phyloP scores from a whole-genome alignment of 2,329 filamentous ascomycete genomes.

The Phialocephala subalpina region DNA sequence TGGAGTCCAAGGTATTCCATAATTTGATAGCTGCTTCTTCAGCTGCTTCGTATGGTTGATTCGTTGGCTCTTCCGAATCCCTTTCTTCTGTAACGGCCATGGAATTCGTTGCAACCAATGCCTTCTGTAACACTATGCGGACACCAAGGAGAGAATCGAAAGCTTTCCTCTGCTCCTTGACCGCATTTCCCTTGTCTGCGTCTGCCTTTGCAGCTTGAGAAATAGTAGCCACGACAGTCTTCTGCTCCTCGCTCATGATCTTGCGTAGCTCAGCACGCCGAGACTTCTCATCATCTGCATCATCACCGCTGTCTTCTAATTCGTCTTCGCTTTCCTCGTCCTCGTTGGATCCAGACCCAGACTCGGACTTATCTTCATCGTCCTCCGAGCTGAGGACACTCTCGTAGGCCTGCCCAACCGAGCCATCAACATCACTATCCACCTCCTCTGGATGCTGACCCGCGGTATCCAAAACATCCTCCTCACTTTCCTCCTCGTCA shows the following conservation, averaged over 20 bases:
- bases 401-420: slow-evolving; percentile 43
- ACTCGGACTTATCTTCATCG: slow-evolving; percentile 38
- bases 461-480: slow-evolving; percentile 43
- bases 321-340: slow-evolving; percentile 40
- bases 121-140: slow-evolving; percentile 93
- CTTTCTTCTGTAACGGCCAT: slow-evolving; percentile 59
- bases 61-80: slow-evolving; percentile 47
- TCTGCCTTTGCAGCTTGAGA: slow-evolving; percentile 75
- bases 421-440: slow-evolving; percentile 43
- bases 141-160: slow-evolving; percentile 92
- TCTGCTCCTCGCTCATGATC: slow-evolving; percentile 73
- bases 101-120: slow-evolving; percentile 82
- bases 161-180: slow-evolving; percentile 83
- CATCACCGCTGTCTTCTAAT: slow-evolving; percentile 39
- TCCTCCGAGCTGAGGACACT: slow-evolving; percentile 32
- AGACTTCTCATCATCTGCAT: slow-evolving; percentile 43
- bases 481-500: slow-evolving; percentile 42
- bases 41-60: slow-evolving; percentile 72
- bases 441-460: slow-evolving; percentile 44
- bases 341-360: slow-evolving; percentile 37
- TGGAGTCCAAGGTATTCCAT: slow-evolving; percentile 79
- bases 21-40: slow-evolving; percentile 87
- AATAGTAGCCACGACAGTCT: slow-evolving; percentile 67
- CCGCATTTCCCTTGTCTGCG: slow-evolving; percentile 83
- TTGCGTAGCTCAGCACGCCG: slow-evolving; percentile 67